Evolutionary conservation across 176 grass and related monocot species (phyloP), one percentile per base, ranked within the genome.

Genomic region (Aegilops speltoides): DNA sequence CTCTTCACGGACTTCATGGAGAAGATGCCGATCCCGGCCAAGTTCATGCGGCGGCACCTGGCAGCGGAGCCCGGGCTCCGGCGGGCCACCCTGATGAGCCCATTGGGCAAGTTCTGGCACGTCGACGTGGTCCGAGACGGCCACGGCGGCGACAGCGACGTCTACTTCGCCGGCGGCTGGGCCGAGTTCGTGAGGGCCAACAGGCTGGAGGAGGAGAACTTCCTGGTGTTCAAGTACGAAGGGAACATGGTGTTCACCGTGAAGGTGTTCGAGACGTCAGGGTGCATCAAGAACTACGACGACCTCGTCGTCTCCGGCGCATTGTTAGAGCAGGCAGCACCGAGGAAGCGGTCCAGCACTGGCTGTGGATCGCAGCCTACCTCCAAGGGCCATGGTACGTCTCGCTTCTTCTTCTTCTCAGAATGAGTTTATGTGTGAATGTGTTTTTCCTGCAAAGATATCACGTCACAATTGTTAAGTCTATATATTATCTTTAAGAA

Each of bases 151-250:
- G 41, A 46, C 38, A 43, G 20, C 3, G 9, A 37, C 7, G 8
- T 64, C 33, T 79, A 61, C 48, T 45, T 79, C 5, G 76, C 64
- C 8, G 19, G 20, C 4, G 52, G 19, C 54, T 81, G 85, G 77
- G 40, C n/a, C 22, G 78, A 56, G 79, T 82, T 67, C 41, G 71
- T 77, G 15, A 67, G 7, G 22, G 79, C 23, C 75, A 75, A 75
- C 71, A 29, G 54, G 70, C 60, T 57, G 45, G 28, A 66, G 86
- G 72, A 75, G 20, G 41, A 75, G 72, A 82, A 50, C 37, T 23
- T 88, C 23, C 87, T 79, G 15, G 14, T 88, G 36, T 88, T 88
- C 81, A 83, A n/a, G 34, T 70, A 71, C 37, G 64, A 83, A 78
- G 73, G 73, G 26, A 63, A 62, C 80, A 83, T 83, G 25, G 46